Base-by-base conservation (phyloP, 345 rosid species). In the Lumnitzera littorea region DNA sequence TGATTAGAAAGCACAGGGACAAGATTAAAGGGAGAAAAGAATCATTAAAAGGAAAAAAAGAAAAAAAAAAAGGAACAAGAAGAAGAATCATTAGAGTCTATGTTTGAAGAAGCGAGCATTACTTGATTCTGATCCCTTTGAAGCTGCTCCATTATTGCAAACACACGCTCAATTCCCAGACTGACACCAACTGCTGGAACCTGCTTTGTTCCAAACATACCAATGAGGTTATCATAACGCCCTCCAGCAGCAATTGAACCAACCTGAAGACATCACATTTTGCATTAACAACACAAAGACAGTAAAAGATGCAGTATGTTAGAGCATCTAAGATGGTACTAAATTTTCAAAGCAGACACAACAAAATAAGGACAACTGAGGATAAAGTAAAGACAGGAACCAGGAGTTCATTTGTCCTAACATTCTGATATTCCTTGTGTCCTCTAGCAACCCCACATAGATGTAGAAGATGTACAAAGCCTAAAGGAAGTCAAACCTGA, bases 241-340 rank as follows among this genome's bases (percentile, higher is more conserved):
- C 97, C 99, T 61, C 99, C 96, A 61, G 95, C 99, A 66, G 84
- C 99, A 62, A 94, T 86, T 48, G 91, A 77, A 65, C 99, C 98
- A 72, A 92, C 98, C 98, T 92, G 83, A 57, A 48, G 51, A 63
- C 24, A 61, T 61, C 15, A 20, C 23, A 41, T 62, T 11, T 15
- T 15, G 43, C 62, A 62, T 10, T 43, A 48, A 50, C 15, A 11
- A 36, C 53, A 62, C 31, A 36, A 47, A 13, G 13, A 16, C n/a
- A 46, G 36, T 61, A 14, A 24, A 47, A 3, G 23, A 53, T 13
- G 56, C 10, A 20, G 29, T 17, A 53, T 13, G 20, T 50, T 4
- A 13, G 31, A 25, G 16, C 2, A 56, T 50, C 14, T 17, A 31
- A 13, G 41, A 27, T 1, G 10, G 43, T 9, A 36, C 43, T 36